Evolutionary conservation across 2,329 filamentous ascomycete species (phyloP), one percentile per base, ranked within the genome.

Genomic region (Sordariomycetes sp.): DNA sequence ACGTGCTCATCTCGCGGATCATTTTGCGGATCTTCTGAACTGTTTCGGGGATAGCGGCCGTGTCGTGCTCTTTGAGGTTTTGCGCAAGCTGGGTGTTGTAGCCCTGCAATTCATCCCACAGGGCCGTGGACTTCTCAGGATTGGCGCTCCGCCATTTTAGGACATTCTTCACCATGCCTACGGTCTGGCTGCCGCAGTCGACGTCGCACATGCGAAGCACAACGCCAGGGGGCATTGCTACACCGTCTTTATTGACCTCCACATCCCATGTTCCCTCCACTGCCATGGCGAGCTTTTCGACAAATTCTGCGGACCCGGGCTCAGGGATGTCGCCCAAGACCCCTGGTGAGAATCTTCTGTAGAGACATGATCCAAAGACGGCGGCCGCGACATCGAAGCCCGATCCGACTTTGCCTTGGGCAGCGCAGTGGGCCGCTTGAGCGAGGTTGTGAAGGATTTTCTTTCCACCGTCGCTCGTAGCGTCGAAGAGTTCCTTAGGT

Each of bases 301-400:
- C 74, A 51, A 96, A 98, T 0, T 72, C 72, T 0, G 74, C 58
- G 0, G 69, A 58, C 1, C 79, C 81, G 0, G 79, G 69, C 40
- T 84, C 78, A 1, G 82, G 82, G 5, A 93, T 58, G 2, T 57
- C 59, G 34, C 70, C 65, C 2, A 98, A 69, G 10, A 94, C 67
- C 0, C 70, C 64, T 0, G 92, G 88, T 0, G 85, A 90, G 64
- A 98, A 98, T n/a, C 92, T 81, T 15, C 82, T 75, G 68, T 98
- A 98, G 9, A 83, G 67, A 54, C 86, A 94, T 12, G 85, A 88
- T 12, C 92, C 92, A 56, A 86, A 95, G 12, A 94, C 86, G 14
- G 92, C 92, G 18, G 84, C 81, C 0, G 90, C 92, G 34, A 98
- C 83, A 54, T 98, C 92, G 55, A 98, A 98, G 15, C 92, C 92